phyloP scores from a whole-genome alignment of 1,284 basidiomycete species.

The Xerocomus minutiporus region DNA sequence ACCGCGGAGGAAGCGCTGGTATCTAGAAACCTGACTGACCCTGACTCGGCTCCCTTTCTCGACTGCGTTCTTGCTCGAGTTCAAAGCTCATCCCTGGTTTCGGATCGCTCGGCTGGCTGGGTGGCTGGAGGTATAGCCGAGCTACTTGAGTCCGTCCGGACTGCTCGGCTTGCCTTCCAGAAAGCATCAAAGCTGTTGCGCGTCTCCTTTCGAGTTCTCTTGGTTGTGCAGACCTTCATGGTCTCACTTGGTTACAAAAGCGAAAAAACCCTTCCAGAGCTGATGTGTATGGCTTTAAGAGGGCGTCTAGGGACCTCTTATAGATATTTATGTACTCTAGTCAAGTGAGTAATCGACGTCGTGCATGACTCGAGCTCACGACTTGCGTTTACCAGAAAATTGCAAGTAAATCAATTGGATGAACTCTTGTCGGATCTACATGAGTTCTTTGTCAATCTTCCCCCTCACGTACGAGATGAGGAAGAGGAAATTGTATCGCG shows the following conservation, averaged over 20 bases:
- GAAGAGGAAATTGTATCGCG: constrained; percentile 38
- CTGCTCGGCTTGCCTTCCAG: constrained; percentile 38
- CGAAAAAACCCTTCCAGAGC: constrained; percentile 27
- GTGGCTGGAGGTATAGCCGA: constrained; percentile 18
- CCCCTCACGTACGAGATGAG: constrained; percentile 24
- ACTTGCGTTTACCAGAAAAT: constrained; percentile 39
- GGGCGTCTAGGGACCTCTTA: constrained; percentile 41
- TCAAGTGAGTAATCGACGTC: constrained; percentile 39
- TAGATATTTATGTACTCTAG: constrained; percentile 41
- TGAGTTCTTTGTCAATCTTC: constrained; percentile 32
- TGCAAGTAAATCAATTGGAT: constrained; percentile 38
- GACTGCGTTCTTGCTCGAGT: constrained; percentile 40
- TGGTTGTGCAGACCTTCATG: constrained; percentile 42
- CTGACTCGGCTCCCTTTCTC: constrained; percentile 35
- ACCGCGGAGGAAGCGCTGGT: constrained; percentile 11
- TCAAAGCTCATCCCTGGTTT: constrained; percentile 16
- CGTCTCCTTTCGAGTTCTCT: constrained; percentile 45
- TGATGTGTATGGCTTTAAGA: constrained; percentile 38
- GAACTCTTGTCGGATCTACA: constrained; percentile 39
- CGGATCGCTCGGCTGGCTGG: constrained; percentile 18
- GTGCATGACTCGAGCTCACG: not conserved
- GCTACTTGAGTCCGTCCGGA: constrained; percentile 36
- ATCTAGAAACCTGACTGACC: constrained; percentile 20
- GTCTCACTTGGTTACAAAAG: constrained; percentile 38
- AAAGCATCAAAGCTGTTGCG: constrained; percentile 36